Conservation (phyloP, 106 monocot species). For the Platanthera zijinensis region DNA sequence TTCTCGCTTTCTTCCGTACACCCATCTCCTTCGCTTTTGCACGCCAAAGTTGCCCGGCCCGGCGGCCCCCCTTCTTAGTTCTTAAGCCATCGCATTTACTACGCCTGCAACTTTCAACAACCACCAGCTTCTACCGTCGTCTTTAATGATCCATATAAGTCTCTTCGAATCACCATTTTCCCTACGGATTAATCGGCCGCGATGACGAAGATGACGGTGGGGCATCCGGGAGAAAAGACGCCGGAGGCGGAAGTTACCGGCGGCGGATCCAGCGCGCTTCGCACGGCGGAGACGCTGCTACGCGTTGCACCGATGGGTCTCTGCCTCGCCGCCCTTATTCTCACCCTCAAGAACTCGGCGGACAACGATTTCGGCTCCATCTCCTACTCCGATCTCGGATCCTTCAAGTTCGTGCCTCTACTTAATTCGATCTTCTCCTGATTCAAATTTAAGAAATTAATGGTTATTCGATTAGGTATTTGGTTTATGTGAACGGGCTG, state of each 20-base stretch:
- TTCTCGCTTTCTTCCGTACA: too few relatives aligned
- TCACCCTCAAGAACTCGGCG: conserved; percentile 60
- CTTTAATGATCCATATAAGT: neutral
- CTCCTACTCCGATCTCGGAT: conserved; percentile 50
- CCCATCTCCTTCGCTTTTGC: too few relatives aligned
- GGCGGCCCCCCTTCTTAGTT: neutral
- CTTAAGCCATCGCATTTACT: neutral
- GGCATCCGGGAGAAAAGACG: neutral
- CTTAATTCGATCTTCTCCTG: neutral
- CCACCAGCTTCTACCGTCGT: neutral
- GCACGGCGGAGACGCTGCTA: conserved; percentile 67
- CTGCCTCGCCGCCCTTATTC: conserved; percentile 57
- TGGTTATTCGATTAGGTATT: conserved; percentile 23
- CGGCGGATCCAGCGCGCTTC: neutral
- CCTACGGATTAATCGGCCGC: neutral
- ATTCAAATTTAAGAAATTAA: neutral
- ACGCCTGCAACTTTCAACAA: neutral
- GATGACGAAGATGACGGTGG: neutral
- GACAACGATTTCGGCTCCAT: conserved; percentile 51
- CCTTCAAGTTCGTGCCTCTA: conserved; percentile 35
- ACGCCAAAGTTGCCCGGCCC: too few relatives aligned
- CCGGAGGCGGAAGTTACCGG: neutral
- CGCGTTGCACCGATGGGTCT: conserved; percentile 74
- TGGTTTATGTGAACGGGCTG: conserved; percentile 63
- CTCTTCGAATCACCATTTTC: neutral